These are phyloP conservation scores for Scheffersomyces cryptocercus DNA, from an alignment of 1,139 yeast genomes.

Conservation along the genomic window DNA sequence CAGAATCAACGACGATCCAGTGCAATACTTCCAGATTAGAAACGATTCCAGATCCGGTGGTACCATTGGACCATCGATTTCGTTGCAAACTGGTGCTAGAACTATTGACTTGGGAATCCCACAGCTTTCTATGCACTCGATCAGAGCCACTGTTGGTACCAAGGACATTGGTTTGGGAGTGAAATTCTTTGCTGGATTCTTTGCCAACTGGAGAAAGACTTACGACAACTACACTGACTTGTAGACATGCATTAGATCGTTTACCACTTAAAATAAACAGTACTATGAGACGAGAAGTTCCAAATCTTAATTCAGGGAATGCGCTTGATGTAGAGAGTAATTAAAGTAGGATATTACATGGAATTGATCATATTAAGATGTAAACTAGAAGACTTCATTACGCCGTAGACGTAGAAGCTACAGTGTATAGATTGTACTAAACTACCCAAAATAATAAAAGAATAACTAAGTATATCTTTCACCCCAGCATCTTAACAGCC, in stretches of 20 bases:
- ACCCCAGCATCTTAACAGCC: too few species aligned
- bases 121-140: conserved; percentile 79
- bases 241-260: conserved; percentile 11
- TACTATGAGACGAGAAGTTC: too few species aligned
- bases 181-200: conserved; percentile 64
- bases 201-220: conserved; percentile 55
- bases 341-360: too few species aligned
- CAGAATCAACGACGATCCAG: conserved; percentile 53
- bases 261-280: too few species aligned
- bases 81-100: conserved; percentile 70
- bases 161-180: conserved; percentile 69
- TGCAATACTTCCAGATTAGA: conserved; percentile 72
- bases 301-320: too few species aligned
- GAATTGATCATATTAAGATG: too few species aligned
- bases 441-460: too few species aligned
- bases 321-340: too few species aligned
- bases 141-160: conserved; percentile 72
- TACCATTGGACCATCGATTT: conserved; percentile 73
- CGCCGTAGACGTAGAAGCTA: too few species aligned
- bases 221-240: conserved; percentile 46
- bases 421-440: too few species aligned
- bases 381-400: too few species aligned
- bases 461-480: too few species aligned
- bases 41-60: conserved; percentile 78
- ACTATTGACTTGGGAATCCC: conserved; percentile 79